These are phyloP conservation scores for Cercospora sp. DNA, from an alignment of 2,329 filamentous ascomycete genomes.

Conservation along the genomic window DNA sequence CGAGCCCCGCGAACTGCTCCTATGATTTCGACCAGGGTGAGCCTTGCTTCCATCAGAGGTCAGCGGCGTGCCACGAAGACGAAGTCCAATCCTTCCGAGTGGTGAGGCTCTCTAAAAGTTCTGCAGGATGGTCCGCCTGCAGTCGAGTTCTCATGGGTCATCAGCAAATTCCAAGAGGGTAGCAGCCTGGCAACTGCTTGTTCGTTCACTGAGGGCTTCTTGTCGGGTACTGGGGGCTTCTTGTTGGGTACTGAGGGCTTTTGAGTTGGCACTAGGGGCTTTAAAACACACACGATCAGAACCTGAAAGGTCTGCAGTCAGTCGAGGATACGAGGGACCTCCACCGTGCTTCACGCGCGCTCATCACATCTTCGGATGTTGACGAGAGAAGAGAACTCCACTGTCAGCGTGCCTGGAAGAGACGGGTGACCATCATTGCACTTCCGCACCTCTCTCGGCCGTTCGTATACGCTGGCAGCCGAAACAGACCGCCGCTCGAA, in stretches of 20 bases:
- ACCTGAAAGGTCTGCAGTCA: neutral
- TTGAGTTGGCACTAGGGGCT: neutral
- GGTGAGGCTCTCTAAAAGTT: neutral
- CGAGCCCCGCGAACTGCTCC: neutral
- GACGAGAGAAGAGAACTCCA: neutral
- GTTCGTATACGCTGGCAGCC: neutral
- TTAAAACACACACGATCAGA: slow-evolving; percentile 1
- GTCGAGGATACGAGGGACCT: neutral
- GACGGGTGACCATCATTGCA: slow-evolving; percentile 1
- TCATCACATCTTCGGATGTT: slow-evolving; percentile 2
- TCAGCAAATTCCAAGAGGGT: neutral
- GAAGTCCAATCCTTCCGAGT: slow-evolving; percentile 6
- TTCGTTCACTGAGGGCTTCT: neutral
- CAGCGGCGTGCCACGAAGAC: neutral
- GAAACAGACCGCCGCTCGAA: neutral
- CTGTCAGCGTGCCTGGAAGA: neutral
- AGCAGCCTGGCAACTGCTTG: slow-evolving; percentile 1
- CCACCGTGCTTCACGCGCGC: neutral
- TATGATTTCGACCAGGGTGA: too few species aligned
- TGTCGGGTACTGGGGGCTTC: neutral
- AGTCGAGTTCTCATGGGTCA: neutral
- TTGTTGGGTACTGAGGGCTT: neutral
- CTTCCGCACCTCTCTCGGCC: slow-evolving; percentile 6
- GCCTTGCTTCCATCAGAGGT: neutral
- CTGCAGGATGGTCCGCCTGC: slow-evolving; percentile 1